Base-by-base conservation (phyloP, 768 basidiomycete species). In the Mycena vulgaris region DNA sequence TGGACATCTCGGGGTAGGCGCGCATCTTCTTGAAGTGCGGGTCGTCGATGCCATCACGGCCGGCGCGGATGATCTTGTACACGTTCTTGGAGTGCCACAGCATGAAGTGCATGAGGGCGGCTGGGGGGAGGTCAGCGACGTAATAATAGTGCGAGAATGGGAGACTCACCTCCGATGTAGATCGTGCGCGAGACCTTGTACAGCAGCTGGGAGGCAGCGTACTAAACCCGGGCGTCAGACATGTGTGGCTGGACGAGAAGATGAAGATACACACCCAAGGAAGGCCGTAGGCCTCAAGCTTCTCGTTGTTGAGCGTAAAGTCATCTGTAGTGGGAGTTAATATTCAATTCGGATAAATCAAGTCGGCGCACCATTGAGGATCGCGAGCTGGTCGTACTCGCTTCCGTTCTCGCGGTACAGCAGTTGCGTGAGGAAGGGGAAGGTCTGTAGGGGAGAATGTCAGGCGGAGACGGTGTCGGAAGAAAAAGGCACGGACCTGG, bases 381-480 rank as follows among this genome's bases (percentile, higher is more conserved):
- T 89, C 42, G 82, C 45, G 19, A 82, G 77, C 73, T 90, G 89
- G 61, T 89, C 77, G 73, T 89, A 90, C 59, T 83, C 53, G 1
- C 86, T 86, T 1, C 87, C 88, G 78, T 73, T 69, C 52, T 76
- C 51, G 52, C 49, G 69, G 40, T 51, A 75, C 28, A 73, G 63
- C 7, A 75, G 77, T 58, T 75, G 82, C 0, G 85, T 85, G 80
- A 87, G 83, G 77, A 83, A 85, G 21, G 81, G 80, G 60, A 86
- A 78, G 68, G 83, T 80, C 56, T 75, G 74, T 5, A 62, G n/a
- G n/a, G n/a, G n/a, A 28, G n/a, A 37, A 5, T 28, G 19, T 31
- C 19, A 28, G 21, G 19, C 17, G 13, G 23, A 4, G 4, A 30
- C 13, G 25, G 25, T 2, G 37, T n/a, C n/a, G 25, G 8, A 31